A percentile compares a stretch with the other conserved stretches of the same genome.
These are phyloP conservation scores for Puccinia coronata DNA, from an alignment of 1,284 basidiomycete genomes.

Conservation along the genomic window DNA sequence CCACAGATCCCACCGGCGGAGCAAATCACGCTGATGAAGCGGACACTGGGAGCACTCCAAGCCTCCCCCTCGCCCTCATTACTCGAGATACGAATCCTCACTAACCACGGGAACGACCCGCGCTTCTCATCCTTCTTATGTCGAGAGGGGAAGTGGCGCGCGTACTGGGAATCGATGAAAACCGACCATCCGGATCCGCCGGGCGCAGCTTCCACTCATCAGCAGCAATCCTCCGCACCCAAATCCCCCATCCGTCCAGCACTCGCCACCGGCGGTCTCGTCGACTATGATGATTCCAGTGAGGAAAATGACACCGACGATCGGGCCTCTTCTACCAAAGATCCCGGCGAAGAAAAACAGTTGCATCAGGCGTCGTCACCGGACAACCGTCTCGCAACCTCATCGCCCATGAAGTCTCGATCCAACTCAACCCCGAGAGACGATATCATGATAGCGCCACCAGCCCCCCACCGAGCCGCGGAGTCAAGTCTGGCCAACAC, in stretches of 20 bases:
- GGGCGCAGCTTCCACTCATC: background rate
- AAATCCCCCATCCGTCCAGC: background rate
- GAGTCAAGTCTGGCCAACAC: too few relatives aligned
- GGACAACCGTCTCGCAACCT: too few relatives aligned
- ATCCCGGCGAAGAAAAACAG: background rate
- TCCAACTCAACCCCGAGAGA: too few relatives aligned
- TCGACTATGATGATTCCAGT: slow-evolving; percentile 43
- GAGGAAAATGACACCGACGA: slow-evolving; percentile 11
- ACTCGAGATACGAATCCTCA: slow-evolving; percentile 42
- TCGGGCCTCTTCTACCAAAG: background rate
- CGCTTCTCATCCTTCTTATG: slow-evolving; percentile 41
- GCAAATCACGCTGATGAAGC: slow-evolving; percentile 29
- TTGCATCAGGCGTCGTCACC: background rate
- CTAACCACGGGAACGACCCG: slow-evolving; percentile 37
- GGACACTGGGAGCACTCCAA: slow-evolving; percentile 26
- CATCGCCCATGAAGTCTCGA: too few relatives aligned
- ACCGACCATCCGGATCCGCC: background rate
- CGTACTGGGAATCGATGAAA: slow-evolving; percentile 47
- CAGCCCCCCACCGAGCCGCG: too few relatives aligned
- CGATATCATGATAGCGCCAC: too few relatives aligned
- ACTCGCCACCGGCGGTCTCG: background rate
- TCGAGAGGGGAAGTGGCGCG: slow-evolving; percentile 31
- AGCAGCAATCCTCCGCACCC: background rate
- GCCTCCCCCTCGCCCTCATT: slow-evolving; percentile 38
- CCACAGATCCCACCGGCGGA: slow-evolving; percentile 40